phyloP scores from a whole-genome alignment of 148 eudicot species.

The Rheum nobile region DNA sequence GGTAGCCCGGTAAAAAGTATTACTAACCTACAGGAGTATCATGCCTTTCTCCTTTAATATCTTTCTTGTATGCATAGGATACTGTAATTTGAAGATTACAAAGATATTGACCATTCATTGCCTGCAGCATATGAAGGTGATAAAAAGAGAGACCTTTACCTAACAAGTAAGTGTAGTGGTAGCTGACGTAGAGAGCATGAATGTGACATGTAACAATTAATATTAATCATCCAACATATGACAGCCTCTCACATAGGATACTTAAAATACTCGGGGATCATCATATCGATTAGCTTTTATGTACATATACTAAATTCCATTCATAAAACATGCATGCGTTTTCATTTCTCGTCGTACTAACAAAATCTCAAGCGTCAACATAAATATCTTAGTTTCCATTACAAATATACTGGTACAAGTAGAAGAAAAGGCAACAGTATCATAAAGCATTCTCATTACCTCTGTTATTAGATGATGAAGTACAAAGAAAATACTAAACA shows the following conservation, averaged over 20 bases:
- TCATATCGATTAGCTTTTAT: neutral
- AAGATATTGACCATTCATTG: conserved; percentile 96
- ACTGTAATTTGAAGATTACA: conserved; percentile 96
- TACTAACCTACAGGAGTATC: conserved; percentile 88
- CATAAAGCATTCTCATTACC: neutral
- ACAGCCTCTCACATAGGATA: neutral
- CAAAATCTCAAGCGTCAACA: too few relatives aligned
- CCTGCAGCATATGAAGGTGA: conserved; percentile 30
- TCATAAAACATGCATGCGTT: neutral
- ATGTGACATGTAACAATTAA: too few relatives aligned
- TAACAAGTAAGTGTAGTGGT: neutral
- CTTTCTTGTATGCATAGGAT: conserved; percentile 96
- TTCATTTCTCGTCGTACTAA: too few relatives aligned
- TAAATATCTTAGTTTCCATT: neutral
- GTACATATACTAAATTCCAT: neutral
- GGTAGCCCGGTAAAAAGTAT: neutral
- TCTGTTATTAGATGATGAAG: neutral
- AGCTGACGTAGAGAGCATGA: neutral
- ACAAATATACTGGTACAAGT: neutral
- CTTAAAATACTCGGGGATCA: neutral
- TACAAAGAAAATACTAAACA: neutral
- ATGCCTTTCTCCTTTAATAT: conserved; percentile 92
- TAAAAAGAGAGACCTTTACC: neutral
- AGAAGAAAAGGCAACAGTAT: neutral
- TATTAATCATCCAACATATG: neutral